A percentile compares a stretch with the other conserved stretches of the same genome.
These are phyloP conservation scores for Paracoccidioides lutzii DNA, from an alignment of 2,329 filamentous ascomycete genomes.

Conservation along the genomic window DNA sequence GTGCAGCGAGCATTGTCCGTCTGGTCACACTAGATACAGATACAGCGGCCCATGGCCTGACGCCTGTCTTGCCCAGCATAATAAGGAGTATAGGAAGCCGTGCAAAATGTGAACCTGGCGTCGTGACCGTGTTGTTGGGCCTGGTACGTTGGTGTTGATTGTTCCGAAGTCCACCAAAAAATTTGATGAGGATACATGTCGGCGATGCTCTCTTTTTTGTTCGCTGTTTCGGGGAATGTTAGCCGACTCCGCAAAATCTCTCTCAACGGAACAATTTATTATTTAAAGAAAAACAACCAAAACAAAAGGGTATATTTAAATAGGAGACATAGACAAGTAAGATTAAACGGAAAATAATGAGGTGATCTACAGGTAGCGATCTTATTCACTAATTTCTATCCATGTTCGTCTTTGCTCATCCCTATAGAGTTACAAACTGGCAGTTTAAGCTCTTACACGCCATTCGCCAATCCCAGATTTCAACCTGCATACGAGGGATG, in stretches of 20 bases:
- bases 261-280: neutral
- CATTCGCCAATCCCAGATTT: slow-evolving; percentile 4
- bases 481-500: neutral
- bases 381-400: neutral
- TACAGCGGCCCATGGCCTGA: slow-evolving; percentile 36
- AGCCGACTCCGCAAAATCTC: slow-evolving; percentile 4
- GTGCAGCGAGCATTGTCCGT: slow-evolving; percentile 17
- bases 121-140: neutral
- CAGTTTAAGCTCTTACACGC: neutral
- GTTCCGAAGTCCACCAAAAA: neutral
- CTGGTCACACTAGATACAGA: slow-evolving; percentile 29
- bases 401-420: neutral
- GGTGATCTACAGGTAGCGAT: neutral
- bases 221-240: slow-evolving; percentile 3
- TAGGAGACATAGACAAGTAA: no score
- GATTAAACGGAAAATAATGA: neutral
- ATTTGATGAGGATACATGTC: neutral
- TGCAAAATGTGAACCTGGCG: neutral
- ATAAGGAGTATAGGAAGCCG: slow-evolving; percentile 9
- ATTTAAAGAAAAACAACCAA: no score
- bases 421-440: neutral
- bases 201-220: neutral
- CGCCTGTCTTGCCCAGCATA: slow-evolving; percentile 46
- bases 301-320: no score
- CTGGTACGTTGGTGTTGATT: neutral